Base-by-base conservation (phyloP, 2,329 filamentous ascomycete species). In the Dothiorella sarmentorum region DNA sequence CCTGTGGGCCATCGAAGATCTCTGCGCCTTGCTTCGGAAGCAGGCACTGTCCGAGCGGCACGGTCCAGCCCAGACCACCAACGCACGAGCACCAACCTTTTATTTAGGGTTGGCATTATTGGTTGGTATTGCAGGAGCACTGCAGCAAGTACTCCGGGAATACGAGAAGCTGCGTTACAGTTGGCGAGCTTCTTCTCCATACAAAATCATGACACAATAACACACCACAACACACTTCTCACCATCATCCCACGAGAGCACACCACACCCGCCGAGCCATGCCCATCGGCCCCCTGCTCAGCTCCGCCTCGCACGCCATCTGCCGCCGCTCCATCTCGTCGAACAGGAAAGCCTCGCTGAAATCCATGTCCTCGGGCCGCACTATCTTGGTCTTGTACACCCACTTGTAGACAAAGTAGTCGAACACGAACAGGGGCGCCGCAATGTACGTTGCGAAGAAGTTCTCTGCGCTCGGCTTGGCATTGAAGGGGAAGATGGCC, bases 361-460 rank as follows among this genome's bases (percentile, higher is more conserved):
- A 58, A 26, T 58, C 56, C 56, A 58, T 58, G 20, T 58, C 56
- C 26, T 51, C 45, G 44, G 44, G 38, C 13, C 44, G 35, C 31
- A 58, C 44, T 13, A 58, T 44, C 45, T 52, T 52, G n/a, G 56
- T 58, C 45, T 43, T 43, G 37, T 58, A 52, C 56, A 44, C 43
- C 56, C 56, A 58, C 45, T 58, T 58, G 56, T 58, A 58, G 26
- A 27, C 44, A 52, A 58, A 58, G 56, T 58, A 59, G 47, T 53
- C 45, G 27, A 55, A 9, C 18, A 59, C 45, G 31, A 59, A 53
- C n/a, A 59, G 45, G 18, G 57, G 57, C 3, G 47, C 72, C 0
- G 74, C 77, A 15, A 80, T 67, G 58, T 77, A 81, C 56, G 71
- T 79, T 1, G 77, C 72, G 62, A 81, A 80, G 72, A 80, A 81